Evolutionary conservation across 129 eudicot genomes (phyloP), one percentile per base, ranked within the genome.

Genomic region (Flaveria brownii): DNA sequence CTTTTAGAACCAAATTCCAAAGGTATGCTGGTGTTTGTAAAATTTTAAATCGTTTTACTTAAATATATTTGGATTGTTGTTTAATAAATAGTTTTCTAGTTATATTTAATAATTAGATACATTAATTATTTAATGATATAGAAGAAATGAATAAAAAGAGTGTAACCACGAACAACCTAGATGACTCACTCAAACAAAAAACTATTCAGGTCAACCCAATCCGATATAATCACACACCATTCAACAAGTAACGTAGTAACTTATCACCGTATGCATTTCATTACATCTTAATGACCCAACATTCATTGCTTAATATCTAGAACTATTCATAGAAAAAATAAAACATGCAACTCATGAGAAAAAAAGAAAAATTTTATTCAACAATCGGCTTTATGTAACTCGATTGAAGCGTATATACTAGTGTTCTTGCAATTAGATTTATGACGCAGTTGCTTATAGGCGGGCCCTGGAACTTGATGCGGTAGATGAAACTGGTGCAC

Each of bases 391-490:
- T 30, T 41, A 70, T 15, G 25, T 30, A 18, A 71, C 77, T 47
- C 6, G 2, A 18, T 20, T 9, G 18, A n/a, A 47, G 10, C 45
- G 6, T 47, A 71, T 71, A 49, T n/a, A 12, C 52, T 49, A 0
- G 47, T 46, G 67, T 67, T 66, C 73, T 41, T 66, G 66, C 33
- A 62, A 75, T 56, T 75, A 26, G 59, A 45, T 46, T 45, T 57
- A 75, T 18, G 46, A 52, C 15, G 10, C 26, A 4, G 39, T 52
- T 16, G 47, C 78, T 78, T 87, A 89, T 50, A 92, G 57, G 73
- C 92, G 85, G 33, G 97, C 84, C 84, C 76, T 82, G 43, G 92
- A 87, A 30, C 78, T 49, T n/a, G 84, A 50, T 64, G 81, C 57
- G 14, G 71, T 47, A 78, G 89, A 39, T 66, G 87, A 68, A 65